A percentile compares a stretch with the other conserved stretches of the same genome.
These are phyloP conservation scores for Cytospora chrysosperma DNA, from an alignment of 2,329 filamentous ascomycete species.

Conservation along the genomic window DNA sequence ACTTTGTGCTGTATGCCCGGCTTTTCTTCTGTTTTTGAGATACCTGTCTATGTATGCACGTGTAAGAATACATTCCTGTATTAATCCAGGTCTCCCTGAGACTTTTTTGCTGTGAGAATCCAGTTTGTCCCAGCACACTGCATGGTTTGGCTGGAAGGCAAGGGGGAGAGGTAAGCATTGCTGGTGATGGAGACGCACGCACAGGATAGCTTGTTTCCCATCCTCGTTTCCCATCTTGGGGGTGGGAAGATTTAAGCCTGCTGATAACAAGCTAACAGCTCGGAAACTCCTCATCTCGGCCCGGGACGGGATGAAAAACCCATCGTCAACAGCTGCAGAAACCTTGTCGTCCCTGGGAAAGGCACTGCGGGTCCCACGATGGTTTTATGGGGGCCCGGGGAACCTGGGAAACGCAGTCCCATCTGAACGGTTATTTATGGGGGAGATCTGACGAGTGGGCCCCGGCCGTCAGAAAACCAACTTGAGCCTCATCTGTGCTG, in stretches of 20 bases:
- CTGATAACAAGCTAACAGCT: neutral
- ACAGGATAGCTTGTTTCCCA: no score
- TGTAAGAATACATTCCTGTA: neutral
- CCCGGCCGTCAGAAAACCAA: no score
- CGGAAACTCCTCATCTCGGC: neutral
- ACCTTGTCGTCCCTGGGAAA: no score
- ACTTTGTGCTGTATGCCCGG: neutral
- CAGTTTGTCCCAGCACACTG: no score
- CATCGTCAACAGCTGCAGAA: neutral
- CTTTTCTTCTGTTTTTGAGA: neutral
- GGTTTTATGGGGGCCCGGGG: neutral
- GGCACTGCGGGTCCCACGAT: neutral
- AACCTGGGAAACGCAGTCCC: neutral
- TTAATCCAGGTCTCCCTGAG: neutral
- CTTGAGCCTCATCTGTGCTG: neutral
- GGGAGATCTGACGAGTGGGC: neutral
- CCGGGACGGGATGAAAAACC: neutral
- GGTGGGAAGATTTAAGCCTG: no score
- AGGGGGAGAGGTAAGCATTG: neutral
- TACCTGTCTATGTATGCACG: neutral
- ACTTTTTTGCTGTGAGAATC: neutral
- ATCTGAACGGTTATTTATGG: neutral
- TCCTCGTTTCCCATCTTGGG: no score
- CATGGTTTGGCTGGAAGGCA: neutral
- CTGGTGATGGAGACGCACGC: neutral